These are phyloP conservation scores for Exophiala viscosa DNA, from an alignment of 2,329 filamentous ascomycete species.

Conservation along the genomic window DNA sequence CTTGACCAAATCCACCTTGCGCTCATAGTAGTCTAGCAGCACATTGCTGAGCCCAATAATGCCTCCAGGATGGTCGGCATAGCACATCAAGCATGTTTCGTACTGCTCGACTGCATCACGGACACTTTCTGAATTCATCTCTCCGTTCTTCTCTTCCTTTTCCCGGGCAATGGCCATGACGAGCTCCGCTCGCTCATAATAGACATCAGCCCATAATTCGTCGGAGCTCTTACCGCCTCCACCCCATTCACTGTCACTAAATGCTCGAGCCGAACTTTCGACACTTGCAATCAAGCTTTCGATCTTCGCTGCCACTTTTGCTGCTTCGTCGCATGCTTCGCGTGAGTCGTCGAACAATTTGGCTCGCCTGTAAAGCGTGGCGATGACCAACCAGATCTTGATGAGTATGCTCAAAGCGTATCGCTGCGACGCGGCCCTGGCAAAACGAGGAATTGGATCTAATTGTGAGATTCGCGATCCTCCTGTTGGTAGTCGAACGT, in stretches of 20 bases:
- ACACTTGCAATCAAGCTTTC: slow-evolving; percentile 65
- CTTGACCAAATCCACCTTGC: slow-evolving; percentile 36
- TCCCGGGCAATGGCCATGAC: slow-evolving; percentile 55
- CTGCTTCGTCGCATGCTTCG: slow-evolving; percentile 76
- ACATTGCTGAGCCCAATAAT: slow-evolving; percentile 81
- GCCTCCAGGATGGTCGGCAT: slow-evolving; percentile 72
- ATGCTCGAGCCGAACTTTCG: slow-evolving; percentile 58
- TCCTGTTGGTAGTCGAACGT: slow-evolving; percentile 37
- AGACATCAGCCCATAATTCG: slow-evolving; percentile 79
- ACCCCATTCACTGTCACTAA: slow-evolving; percentile 65
- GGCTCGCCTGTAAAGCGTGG: slow-evolving; percentile 80
- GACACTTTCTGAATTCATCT: slow-evolving; percentile 35
- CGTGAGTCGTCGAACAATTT: slow-evolving; percentile 74
- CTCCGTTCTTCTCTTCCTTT: slow-evolving; percentile 22
- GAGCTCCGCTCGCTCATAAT: slow-evolving; percentile 70
- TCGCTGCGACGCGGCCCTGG: slow-evolving; percentile 49
- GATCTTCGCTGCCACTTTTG: slow-evolving; percentile 67
- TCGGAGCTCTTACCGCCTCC: slow-evolving; percentile 76
- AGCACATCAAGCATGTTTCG: slow-evolving; percentile 76
- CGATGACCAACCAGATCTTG: slow-evolving; percentile 85
- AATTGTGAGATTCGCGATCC: slow-evolving; percentile 26
- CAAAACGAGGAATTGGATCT: slow-evolving; percentile 46
- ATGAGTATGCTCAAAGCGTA: slow-evolving; percentile 60
- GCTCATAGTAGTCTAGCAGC: slow-evolving; percentile 76
- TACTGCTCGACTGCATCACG: slow-evolving; percentile 72